phyloP scores from a whole-genome alignment of 2,329 filamentous ascomycete species.

The Leptographium wingfieldii region DNA sequence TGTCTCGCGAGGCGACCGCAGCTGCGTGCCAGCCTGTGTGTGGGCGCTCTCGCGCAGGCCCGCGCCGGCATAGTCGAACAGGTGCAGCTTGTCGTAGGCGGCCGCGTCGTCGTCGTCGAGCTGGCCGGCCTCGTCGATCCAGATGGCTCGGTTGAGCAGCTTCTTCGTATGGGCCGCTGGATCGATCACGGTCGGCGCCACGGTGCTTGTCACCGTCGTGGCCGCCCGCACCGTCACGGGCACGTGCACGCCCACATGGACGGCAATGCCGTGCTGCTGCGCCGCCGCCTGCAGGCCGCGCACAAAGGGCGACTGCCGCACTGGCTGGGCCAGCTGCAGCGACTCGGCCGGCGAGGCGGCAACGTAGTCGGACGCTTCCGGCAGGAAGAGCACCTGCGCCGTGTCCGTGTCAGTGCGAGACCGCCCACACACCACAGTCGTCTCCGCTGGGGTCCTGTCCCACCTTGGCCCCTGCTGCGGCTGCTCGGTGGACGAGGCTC shows the following conservation, averaged over 20 bases:
- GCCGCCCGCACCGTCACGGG: slow-evolving; percentile 34
- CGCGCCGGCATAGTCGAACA: slow-evolving; percentile 59
- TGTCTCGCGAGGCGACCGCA: slow-evolving; percentile 55
- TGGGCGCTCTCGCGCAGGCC: slow-evolving; percentile 28
- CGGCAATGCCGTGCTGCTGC: slow-evolving; percentile 46
- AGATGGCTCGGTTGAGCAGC: slow-evolving; percentile 41
- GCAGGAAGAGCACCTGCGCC: slow-evolving; percentile 70
- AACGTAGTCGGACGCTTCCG: slow-evolving; percentile 87
- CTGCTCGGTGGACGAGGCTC: slow-evolving; percentile 58
- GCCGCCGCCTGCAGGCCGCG: slow-evolving; percentile 60
- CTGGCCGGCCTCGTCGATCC: slow-evolving; percentile 31
- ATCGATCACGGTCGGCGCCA: slow-evolving; percentile 20
- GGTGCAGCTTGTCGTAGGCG: slow-evolving; percentile 75
- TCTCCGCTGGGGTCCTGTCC: too few species aligned
- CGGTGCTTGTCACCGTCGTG: slow-evolving; percentile 16
- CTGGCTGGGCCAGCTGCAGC: slow-evolving; percentile 55
- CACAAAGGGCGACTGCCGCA: slow-evolving; percentile 59
- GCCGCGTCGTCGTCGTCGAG: slow-evolving; percentile 20
- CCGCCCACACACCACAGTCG: too few species aligned
- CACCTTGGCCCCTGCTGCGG: slow-evolving; percentile 50
- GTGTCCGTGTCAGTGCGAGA: too few species aligned
- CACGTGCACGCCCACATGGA: slow-evolving; percentile 84
- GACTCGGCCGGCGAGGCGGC: slow-evolving; percentile 55
- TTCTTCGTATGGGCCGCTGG: slow-evolving; percentile 22
- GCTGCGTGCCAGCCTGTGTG: slow-evolving; percentile 16